Conservation (phyloP, 768 basidiomycete species). For the Asterophora lycoperdoides region DNA sequence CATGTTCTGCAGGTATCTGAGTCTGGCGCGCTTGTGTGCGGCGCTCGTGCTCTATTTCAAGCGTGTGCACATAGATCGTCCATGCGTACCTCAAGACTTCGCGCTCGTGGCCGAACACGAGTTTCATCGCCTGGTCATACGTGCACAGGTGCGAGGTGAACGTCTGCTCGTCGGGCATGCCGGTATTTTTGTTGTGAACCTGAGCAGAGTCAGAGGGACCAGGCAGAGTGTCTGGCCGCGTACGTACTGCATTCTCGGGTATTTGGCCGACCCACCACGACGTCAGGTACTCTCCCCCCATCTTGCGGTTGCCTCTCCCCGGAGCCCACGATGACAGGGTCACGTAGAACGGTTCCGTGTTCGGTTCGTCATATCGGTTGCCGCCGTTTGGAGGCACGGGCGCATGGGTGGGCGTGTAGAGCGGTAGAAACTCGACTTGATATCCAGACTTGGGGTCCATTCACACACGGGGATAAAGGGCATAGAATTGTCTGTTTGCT, state of each 20-base stretch:
- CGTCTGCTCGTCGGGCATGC: constrained; percentile 53
- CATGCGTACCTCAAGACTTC: constrained; percentile 37
- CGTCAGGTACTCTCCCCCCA: constrained; percentile 18
- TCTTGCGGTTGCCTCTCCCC: constrained; percentile 3
- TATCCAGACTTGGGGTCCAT: constrained; percentile 14
- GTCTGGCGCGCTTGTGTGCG: neutral
- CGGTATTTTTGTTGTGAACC: constrained; percentile 46
- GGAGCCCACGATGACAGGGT: constrained; percentile 12
- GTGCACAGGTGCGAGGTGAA: constrained; percentile 42
- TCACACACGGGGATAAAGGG: neutral
- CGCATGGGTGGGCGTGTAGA: constrained; percentile 12
- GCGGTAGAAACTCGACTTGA: constrained; percentile 13
- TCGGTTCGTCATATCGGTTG: neutral
- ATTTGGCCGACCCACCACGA: constrained; percentile 21
- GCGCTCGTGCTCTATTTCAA: constrained; percentile 5
- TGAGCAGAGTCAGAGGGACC: constrained; percentile 15
- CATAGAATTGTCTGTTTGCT: neutral
- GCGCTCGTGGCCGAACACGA: constrained; percentile 28
- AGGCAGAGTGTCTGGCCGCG: too few species aligned
- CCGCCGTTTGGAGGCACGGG: constrained; percentile 14
- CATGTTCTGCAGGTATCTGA: neutral
- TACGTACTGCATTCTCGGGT: constrained; percentile 42
- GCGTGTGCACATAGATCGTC: constrained; percentile 27
- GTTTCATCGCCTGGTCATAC: constrained; percentile 38
- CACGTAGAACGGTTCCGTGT: constrained; percentile 16